phyloP scores from a whole-genome alignment of 2,329 filamentous ascomycete species.

The Penicillium decumbens region DNA sequence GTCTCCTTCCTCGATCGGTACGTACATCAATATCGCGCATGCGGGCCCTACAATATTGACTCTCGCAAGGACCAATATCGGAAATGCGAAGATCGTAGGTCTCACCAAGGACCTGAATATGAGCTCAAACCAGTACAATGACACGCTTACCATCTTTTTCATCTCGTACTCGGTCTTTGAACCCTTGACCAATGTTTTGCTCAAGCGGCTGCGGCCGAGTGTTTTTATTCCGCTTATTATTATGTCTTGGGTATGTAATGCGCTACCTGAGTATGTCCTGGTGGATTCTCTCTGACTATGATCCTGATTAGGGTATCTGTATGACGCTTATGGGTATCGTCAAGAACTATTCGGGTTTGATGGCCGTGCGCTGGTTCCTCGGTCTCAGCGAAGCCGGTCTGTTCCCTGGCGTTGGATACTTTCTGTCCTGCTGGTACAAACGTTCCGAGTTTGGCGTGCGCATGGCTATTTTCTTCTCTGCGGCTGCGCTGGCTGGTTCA shows the following conservation, averaged over 20 bases:
- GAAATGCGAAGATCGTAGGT: conserved; percentile 62
- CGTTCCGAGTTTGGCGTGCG: conserved; percentile 74
- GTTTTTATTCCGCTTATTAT: conserved; percentile 81
- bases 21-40: conserved; percentile 1
- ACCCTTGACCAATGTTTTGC: conserved; percentile 67
- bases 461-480: conserved; percentile 77
- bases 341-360: conserved; percentile 44
- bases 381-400: conserved; percentile 43
- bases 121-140: conserved; percentile 64
- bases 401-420: conserved; percentile 73
- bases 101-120: conserved; percentile 58
- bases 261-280: too few species aligned
- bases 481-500: conserved; percentile 73
- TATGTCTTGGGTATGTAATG: conserved; percentile 47
- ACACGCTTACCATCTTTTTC: conserved; percentile 77
- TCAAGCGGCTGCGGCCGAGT: conserved; percentile 70
- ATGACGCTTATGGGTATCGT: conserved; percentile 47
- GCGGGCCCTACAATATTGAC: background rate
- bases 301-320: conserved; percentile 36
- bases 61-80: conserved; percentile 62
- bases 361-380: conserved; percentile 47
- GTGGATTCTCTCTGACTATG: conserved; percentile 4
- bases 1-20: conserved; percentile 41
- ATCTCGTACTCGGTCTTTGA: conserved; percentile 78
- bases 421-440: conserved; percentile 79